Evolutionary conservation across 176 grass and related monocot species (phyloP).

Genomic region (Calamus simplicifolius): DNA sequence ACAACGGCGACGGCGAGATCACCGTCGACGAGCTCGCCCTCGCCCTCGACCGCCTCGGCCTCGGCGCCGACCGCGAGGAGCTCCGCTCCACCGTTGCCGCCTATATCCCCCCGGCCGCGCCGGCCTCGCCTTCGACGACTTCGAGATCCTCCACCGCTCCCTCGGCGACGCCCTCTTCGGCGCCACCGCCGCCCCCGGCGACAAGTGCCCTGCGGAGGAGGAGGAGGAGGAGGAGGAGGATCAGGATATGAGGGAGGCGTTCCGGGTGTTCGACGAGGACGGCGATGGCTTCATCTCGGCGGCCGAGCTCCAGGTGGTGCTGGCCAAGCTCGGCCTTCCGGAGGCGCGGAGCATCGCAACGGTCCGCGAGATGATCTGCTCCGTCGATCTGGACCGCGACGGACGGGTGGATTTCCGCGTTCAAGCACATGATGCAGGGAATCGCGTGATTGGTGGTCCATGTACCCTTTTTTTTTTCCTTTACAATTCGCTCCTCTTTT

Average conservation of each 20-base stretch:
- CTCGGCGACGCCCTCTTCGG: constrained; percentile 47
- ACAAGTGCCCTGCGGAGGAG: not conserved
- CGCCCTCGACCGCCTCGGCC: constrained; percentile 4
- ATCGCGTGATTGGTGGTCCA: constrained; percentile 30
- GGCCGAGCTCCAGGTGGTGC: constrained; percentile 55
- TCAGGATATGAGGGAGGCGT: constrained; percentile 61
- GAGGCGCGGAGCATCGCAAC: constrained; percentile 45
- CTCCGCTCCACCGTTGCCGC: not conserved
- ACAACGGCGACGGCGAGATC: constrained; percentile 2
- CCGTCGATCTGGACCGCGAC: constrained; percentile 54
- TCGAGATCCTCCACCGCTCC: not conserved
- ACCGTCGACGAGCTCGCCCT: constrained; percentile 8
- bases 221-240: constrained; percentile 8
- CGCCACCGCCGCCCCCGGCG: not conserved
- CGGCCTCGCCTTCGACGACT: constrained; percentile 10
- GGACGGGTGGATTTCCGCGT: constrained; percentile 49
- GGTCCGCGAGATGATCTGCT: constrained; percentile 61
- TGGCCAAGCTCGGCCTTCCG: constrained; percentile 47
- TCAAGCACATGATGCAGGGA: constrained; percentile 65
- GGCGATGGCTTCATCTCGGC: constrained; percentile 69
- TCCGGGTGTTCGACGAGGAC: constrained; percentile 71
- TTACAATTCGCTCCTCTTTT: too few relatives aligned
- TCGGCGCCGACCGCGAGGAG: not conserved
- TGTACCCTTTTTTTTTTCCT: not conserved
- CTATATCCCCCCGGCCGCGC: constrained; percentile 2